Percentiles rank a stretch among this genome's conserved stretches.
Evolutionary conservation across 208 protist species (phyloP).

Genomic region (Acanthamoeba healyi): DNA sequence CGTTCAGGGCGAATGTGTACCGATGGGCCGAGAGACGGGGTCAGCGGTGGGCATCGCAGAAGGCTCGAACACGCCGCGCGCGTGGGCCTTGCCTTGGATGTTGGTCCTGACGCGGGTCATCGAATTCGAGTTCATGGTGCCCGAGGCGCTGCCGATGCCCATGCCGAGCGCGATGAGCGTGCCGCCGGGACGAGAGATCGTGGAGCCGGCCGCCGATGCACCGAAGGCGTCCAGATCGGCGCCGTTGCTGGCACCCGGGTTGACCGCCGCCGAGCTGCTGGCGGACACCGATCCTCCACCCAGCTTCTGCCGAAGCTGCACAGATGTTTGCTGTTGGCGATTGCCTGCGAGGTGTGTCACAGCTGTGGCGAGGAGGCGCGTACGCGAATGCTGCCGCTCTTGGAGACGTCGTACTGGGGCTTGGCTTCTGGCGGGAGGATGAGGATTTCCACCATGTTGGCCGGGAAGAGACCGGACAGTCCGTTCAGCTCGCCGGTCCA

Average conservation of each 20-base stretch:
- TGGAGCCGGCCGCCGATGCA: neutral
- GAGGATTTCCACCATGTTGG: slow-evolving; percentile 69
- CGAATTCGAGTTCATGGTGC: neutral
- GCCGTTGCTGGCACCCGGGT: neutral
- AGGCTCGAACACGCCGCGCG: slow-evolving; percentile 32
- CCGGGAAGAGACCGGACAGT: slow-evolving; percentile 31
- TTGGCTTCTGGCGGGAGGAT: slow-evolving; percentile 26
- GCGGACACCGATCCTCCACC: neutral
- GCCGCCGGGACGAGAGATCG: slow-evolving; percentile 42
- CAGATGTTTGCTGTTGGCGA: too few species aligned
- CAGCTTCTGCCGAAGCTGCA: slow-evolving; percentile 9
- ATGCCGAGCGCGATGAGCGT: slow-evolving; percentile 63
- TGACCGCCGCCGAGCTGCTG: neutral
- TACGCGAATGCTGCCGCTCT: slow-evolving; percentile 60
- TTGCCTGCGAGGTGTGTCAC: neutral
- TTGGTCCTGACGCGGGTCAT: slow-evolving; percentile 23
- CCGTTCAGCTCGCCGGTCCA: slow-evolving; percentile 14
- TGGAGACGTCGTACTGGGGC: slow-evolving; percentile 44
- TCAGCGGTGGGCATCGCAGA: slow-evolving; percentile 51
- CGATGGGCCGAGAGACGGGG: neutral
- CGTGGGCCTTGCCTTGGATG: slow-evolving; percentile 23
- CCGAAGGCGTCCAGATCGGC: neutral
- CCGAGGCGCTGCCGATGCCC: neutral
- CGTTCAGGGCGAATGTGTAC: neutral
- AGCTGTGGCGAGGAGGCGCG: neutral